Conservation (phyloP, 2,329 filamentous ascomycete species). For the Neonectria hederae region DNA sequence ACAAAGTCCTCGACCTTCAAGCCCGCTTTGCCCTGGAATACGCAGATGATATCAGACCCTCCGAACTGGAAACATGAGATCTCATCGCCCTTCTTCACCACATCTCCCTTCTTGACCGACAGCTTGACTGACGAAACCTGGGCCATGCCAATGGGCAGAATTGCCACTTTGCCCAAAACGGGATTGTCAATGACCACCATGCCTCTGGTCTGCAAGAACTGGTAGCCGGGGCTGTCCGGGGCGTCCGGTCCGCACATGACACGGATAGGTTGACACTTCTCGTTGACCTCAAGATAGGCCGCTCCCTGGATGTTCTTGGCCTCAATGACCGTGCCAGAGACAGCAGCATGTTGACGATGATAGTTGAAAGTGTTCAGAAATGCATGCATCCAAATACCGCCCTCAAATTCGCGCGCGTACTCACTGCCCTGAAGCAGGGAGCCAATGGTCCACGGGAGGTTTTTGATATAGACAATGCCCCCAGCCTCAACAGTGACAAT, state of each 20-base stretch:
- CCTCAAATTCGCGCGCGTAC: constrained; percentile 46
- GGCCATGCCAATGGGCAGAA: constrained; percentile 57
- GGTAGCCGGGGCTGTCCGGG: constrained; percentile 50
- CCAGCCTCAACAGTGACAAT: constrained; percentile 37
- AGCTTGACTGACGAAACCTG: constrained; percentile 53
- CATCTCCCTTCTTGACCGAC: constrained; percentile 36
- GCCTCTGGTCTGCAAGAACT: constrained; percentile 52
- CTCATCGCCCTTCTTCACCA: constrained; percentile 52
- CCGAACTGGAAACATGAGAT: constrained; percentile 56
- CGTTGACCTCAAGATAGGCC: constrained; percentile 50
- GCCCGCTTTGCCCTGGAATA: constrained; percentile 47
- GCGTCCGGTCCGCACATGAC: constrained; percentile 41
- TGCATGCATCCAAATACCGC: constrained; percentile 53
- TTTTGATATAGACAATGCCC: constrained; percentile 48
- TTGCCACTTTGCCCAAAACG: constrained; percentile 49
- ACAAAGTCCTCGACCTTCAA: constrained; percentile 31
- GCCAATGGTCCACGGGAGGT: constrained; percentile 49
- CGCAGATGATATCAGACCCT: constrained; percentile 52
- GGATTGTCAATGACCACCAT: constrained; percentile 51
- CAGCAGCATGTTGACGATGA: constrained; percentile 53
- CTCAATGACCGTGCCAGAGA: constrained; percentile 50
- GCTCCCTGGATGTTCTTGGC: constrained; percentile 49
- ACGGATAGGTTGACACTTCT: constrained; percentile 28
- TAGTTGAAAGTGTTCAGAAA: constrained; percentile 54
- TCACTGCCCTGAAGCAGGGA: constrained; percentile 47